Percentiles rank a stretch among this genome's conserved stretches.
Conservation (phyloP, 345 rosid genomes). For the Eucalyptus erythrocorys region DNA sequence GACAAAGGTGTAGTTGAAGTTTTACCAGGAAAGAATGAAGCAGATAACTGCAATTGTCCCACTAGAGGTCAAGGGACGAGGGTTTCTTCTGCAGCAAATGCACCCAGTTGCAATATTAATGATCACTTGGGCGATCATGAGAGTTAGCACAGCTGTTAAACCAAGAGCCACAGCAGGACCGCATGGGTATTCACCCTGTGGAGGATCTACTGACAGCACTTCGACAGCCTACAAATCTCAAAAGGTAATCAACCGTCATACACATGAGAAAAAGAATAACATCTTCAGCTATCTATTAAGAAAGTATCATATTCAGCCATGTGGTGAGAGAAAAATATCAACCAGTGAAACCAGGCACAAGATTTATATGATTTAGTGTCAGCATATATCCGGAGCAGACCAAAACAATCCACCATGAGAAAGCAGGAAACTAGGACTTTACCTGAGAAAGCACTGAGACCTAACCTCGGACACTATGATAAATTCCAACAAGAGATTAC, state of each 20-base stretch:
- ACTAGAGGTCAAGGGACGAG: constrained; percentile 34
- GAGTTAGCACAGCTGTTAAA: constrained; percentile 47
- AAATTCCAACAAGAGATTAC: background rate
- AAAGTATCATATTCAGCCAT: background rate
- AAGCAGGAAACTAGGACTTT: background rate
- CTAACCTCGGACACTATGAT: background rate
- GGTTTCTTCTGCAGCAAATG: constrained; percentile 61
- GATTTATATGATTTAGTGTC: background rate
- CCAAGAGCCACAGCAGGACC: constrained; percentile 70
- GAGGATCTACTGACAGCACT: too few species aligned
- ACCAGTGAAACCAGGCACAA: background rate
- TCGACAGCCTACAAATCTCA: constrained; percentile 38
- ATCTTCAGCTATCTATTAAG: background rate
- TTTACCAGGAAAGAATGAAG: constrained; percentile 78
- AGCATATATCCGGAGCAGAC: background rate
- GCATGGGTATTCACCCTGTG: constrained; percentile 51
- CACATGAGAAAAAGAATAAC: background rate
- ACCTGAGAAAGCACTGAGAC: background rate
- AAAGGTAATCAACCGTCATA: background rate
- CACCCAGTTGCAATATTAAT: constrained; percentile 57
- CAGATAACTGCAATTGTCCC: constrained; percentile 52
- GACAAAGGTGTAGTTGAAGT: background rate
- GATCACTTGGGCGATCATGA: constrained; percentile 55
- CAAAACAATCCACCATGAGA: background rate
- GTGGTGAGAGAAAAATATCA: background rate